A percentile compares a stretch with the other conserved stretches of the same genome.
Evolutionary conservation across 768 basidiomycete genomes (phyloP).

Genomic region (Pilatotrama ljubarskyi): DNA sequence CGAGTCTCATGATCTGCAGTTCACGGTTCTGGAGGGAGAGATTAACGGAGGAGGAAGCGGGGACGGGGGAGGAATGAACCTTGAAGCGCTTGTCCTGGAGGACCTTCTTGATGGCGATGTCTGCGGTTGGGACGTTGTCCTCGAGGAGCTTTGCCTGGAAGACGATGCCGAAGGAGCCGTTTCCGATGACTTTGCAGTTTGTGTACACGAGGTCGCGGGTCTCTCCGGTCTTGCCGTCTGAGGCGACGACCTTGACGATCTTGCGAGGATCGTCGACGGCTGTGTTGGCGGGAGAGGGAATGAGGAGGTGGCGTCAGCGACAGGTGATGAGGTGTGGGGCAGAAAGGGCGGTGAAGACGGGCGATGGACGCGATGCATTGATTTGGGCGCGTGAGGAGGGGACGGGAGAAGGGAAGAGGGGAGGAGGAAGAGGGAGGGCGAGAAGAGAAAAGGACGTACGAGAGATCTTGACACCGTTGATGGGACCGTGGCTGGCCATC

Average conservation of each 20-base stretch:
- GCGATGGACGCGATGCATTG: constrained; percentile 19
- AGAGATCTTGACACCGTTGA: constrained; percentile 87
- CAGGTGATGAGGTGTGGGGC: constrained; percentile 7
- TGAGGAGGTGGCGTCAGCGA: constrained; percentile 5
- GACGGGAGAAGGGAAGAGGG: constrained; percentile 27
- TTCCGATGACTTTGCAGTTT: constrained; percentile 97
- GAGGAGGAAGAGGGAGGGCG: constrained; percentile 10
- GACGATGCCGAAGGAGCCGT: constrained; percentile 98
- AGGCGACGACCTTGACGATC: constrained; percentile 92
- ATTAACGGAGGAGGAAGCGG: not conserved
- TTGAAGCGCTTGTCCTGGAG: constrained; percentile 99
- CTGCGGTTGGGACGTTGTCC: constrained; percentile 55
- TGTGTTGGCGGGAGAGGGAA: constrained; percentile 29
- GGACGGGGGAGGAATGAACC: constrained; percentile 50
- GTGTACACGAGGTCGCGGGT: constrained; percentile 90
- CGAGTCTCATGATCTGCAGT: constrained; percentile 97
- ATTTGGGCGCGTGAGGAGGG: constrained; percentile 6
- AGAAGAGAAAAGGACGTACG: constrained; percentile 49
- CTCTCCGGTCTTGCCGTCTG: constrained; percentile 91
- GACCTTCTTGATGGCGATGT: constrained; percentile 99
- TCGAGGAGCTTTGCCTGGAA: constrained; percentile 90
- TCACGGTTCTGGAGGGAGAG: constrained; percentile 83
- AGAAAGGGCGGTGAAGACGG: constrained; percentile 23
- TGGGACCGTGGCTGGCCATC: constrained; percentile 78
- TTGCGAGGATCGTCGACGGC: constrained; percentile 96